Base-by-base conservation (phyloP, 176 grass and related monocot species). In the Themeda triandra region DNA sequence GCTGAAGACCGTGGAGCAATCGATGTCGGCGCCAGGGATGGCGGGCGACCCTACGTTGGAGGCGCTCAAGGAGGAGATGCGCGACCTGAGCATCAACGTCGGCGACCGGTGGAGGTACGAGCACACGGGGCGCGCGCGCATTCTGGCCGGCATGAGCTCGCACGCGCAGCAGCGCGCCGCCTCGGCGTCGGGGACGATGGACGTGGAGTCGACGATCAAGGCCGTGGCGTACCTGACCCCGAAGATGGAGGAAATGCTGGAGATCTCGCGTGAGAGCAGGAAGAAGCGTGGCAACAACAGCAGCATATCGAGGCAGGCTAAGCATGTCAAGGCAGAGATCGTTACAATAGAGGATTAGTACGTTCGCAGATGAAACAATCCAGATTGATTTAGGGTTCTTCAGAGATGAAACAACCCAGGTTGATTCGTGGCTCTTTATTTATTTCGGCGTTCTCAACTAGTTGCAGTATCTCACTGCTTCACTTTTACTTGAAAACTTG, bases 61-160 rank as follows among this genome's bases (percentile, higher is more conserved):
- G 66, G 66, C 66, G 33, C 8, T 69, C 66, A 69, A 69, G 60
- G 60, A 63, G 60, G 60, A 63, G 24, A 5, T 63, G 30, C 30
- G 31, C 7, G 65, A 67, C 13, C n/a, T 71, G 2, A 71, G 69
- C 69, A 6, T 6, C 1, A 13, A 13, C 13, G 69, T 71, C 5
- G 69, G 37, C 1, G 39, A 44, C 39, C 37, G 12, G n/a, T 1
- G 6, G 63, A 5, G 8, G 45, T 92, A 82, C 37, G 14, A 12
- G 30, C n/a, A 49, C 7, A 73, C 82, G 6, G 86, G 89, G 41
- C 56, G 77, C 1, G 89, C 89, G 39, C 77, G 13, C 25, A 25
- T 83, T 73, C 71, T 91, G 6, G 75, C 89, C 4, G 69, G 85
- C 75, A 65, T 91, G 42, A 91, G 81, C 79, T 77, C 89, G 69